These are phyloP conservation scores for Astrocystis sublimbata DNA, from an alignment of 495 filamentous ascomycete genomes.

Conservation along the genomic window DNA sequence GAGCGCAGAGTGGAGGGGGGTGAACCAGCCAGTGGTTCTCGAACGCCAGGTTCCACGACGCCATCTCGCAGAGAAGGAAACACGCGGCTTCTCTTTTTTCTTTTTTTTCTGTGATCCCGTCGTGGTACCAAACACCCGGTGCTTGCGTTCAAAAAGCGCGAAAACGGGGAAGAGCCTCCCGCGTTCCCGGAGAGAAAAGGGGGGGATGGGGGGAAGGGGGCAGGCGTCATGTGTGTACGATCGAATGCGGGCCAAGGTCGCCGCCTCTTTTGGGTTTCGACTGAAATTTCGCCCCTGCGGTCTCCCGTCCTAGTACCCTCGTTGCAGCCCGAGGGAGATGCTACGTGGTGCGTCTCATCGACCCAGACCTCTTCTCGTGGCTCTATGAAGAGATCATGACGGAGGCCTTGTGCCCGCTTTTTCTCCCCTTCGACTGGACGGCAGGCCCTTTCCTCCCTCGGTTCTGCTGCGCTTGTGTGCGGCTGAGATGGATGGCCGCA, in stretches of 20 bases:
- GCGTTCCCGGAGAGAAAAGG: too few relatives aligned
- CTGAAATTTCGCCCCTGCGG: constrained; percentile 16
- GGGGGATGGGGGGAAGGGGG: too few relatives aligned
- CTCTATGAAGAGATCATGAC: background rate
- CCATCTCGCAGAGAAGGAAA: constrained; percentile 10
- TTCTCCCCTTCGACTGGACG: background rate
- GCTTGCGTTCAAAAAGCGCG: background rate
- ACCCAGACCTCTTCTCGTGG: background rate
- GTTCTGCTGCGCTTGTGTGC: background rate
- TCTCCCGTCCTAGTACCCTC: constrained; percentile 7
- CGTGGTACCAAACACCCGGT: constrained; percentile 10
- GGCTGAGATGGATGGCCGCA: constrained; percentile 4
- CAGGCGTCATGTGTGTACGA: background rate
- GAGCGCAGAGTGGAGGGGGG: too few relatives aligned
- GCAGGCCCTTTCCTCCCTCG: background rate
- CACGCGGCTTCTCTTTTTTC: too few relatives aligned
- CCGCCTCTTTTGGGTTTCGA: too few relatives aligned
- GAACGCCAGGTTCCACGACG: constrained; percentile 1
- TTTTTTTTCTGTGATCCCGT: background rate
- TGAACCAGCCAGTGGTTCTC: background rate
- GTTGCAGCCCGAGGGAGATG: background rate
- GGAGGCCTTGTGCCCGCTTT: background rate
- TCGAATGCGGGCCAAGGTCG: background rate
- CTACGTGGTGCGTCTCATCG: background rate
- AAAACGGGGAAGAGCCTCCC: background rate